Conservation (phyloP, 768 basidiomycete genomes). For the Pisolithus tinctorius region DNA sequence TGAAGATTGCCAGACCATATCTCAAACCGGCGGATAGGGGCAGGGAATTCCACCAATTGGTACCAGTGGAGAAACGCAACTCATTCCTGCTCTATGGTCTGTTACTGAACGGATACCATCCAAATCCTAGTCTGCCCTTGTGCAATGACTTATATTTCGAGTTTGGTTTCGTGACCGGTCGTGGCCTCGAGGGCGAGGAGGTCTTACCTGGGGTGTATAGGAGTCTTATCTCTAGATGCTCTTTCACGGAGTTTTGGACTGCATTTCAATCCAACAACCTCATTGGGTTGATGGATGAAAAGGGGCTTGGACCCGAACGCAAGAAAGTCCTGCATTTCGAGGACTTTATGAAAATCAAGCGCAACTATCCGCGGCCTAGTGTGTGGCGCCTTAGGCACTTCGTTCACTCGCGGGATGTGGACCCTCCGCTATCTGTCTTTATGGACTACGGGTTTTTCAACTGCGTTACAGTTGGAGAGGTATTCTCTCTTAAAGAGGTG, state of each 20-base stretch:
- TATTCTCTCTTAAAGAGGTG: slow-evolving; percentile 18
- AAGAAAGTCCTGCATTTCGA: slow-evolving; percentile 12
- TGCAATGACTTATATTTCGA: neutral
- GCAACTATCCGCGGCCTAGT: slow-evolving; percentile 10
- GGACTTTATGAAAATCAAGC: slow-evolving; percentile 16
- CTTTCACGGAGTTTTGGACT: slow-evolving; percentile 29
- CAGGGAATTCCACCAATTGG: neutral
- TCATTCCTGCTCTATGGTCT: neutral
- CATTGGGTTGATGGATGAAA: slow-evolving; percentile 19
- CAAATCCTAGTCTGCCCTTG: neutral
- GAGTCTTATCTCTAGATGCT: slow-evolving; percentile 19
- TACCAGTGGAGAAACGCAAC: neutral
- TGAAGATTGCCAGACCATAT: neutral
- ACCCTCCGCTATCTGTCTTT: slow-evolving; percentile 6
- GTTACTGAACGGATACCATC: neutral
- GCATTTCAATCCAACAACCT: slow-evolving; percentile 22
- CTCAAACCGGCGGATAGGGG: neutral
- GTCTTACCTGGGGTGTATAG: slow-evolving; percentile 12
- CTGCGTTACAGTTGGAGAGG: slow-evolving; percentile 23
- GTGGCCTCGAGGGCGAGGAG: neutral
- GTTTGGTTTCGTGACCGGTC: slow-evolving; percentile 11
- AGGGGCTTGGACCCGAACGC: slow-evolving; percentile 8
- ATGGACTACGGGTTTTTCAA: slow-evolving; percentile 33
- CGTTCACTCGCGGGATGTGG: slow-evolving; percentile 6
- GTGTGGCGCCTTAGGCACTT: slow-evolving; percentile 34